phyloP scores from a whole-genome alignment of 345 rosid genomes.

The Citrus mangshanensis region DNA sequence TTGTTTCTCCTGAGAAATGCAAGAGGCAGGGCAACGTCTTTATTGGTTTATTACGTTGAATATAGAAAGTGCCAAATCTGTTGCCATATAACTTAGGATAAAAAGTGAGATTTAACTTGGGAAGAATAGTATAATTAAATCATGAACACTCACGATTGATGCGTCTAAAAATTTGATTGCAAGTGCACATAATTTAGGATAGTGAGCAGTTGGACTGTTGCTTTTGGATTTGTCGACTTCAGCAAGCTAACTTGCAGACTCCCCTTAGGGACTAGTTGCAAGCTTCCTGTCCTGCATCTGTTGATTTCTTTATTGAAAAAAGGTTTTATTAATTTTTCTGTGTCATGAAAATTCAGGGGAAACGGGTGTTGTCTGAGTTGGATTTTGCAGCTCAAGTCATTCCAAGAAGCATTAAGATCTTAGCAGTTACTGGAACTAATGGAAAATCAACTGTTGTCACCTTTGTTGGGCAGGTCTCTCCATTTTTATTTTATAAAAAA shows the following conservation, averaged over 20 bases:
- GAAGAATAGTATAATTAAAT: no score
- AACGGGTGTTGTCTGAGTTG: slow-evolving; percentile 27
- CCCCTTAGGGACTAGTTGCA: neutral
- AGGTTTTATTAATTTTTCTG: neutral
- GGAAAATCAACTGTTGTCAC: slow-evolving; percentile 41
- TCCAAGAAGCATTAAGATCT: slow-evolving; percentile 23
- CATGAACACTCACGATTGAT: neutral
- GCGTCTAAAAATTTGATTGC: neutral
- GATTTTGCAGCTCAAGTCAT: slow-evolving; percentile 31
- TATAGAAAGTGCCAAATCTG: neutral
- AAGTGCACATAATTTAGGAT: neutral
- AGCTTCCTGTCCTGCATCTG: neutral
- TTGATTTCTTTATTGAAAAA: neutral
- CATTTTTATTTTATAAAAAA: neutral
- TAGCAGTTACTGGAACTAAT: slow-evolving; percentile 38
- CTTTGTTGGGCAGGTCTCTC: slow-evolving; percentile 34
- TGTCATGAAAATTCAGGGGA: slow-evolving; percentile 19
- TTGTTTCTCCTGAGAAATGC: neutral
- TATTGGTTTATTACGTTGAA: neutral
- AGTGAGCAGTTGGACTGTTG: neutral
- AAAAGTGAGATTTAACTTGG: no score
- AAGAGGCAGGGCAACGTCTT: neutral
- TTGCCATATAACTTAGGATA: neutral
- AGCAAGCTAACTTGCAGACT: neutral
- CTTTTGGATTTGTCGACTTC: neutral